A percentile compares a stretch with the other conserved stretches of the same genome.
Conservation (phyloP, 768 basidiomycete genomes). For the Leucogyrophana mollusca region DNA sequence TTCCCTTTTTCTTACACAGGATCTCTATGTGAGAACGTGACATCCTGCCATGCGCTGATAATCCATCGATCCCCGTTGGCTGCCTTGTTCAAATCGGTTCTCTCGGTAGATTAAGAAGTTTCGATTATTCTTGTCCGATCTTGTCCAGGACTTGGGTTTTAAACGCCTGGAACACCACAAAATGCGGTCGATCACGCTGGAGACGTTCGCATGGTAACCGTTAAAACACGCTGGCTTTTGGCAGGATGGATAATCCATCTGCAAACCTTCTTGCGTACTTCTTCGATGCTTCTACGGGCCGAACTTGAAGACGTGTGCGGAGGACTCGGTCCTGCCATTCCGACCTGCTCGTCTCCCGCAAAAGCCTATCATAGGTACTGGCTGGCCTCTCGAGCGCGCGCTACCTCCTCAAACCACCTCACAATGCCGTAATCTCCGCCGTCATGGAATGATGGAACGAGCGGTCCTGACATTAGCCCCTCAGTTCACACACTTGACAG, state of each 20-base stretch:
- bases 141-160: constrained; percentile 11
- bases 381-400: constrained; percentile 10
- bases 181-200: no score
- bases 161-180: no score
- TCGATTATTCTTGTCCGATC: constrained; percentile 9
- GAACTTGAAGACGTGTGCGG: no score
- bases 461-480: no score
- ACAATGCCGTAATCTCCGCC: constrained; percentile 35
- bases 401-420: constrained; percentile 22
- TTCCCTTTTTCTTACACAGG: constrained; percentile 6
- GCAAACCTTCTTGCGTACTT: no score
- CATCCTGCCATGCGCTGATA: background rate
- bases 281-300: no score
- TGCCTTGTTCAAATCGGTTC: constrained; percentile 16
- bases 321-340: background rate
- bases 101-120: constrained; percentile 12
- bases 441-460: background rate
- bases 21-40: constrained; percentile 5
- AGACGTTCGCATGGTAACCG: no score
- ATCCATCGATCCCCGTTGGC: constrained; percentile 21
- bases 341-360: constrained; percentile 18
- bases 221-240: no score
- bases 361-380: constrained; percentile 29
- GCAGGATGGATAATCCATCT: no score
- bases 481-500: constrained; percentile 4